phyloP scores from a whole-genome alignment of 192 early-diverging fungal genomes.

The Spizellomyces sp. region DNA sequence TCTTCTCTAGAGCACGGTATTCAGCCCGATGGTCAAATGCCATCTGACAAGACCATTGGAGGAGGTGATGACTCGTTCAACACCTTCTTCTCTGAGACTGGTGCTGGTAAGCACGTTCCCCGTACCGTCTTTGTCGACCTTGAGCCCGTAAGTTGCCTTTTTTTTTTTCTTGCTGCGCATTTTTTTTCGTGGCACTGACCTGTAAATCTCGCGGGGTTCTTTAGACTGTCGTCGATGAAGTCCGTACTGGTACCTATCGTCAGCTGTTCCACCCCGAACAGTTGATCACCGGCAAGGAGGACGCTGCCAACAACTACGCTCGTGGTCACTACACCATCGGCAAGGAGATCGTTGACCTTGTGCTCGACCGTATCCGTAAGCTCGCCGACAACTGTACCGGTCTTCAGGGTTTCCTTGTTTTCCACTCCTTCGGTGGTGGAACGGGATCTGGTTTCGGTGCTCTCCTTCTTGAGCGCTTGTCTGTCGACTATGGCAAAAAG shows the following conservation, averaged over 20 bases:
- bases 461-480: conserved; percentile 95
- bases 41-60: conserved; percentile 76
- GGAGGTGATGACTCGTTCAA: conserved; percentile 89
- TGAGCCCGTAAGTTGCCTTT: conserved; percentile 31
- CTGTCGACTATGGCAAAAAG: conserved; percentile 99
- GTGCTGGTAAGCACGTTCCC: conserved; percentile 98
- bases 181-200: conserved; percentile 1
- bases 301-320: conserved; percentile 99
- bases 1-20: conserved; percentile 89
- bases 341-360: conserved; percentile 96
- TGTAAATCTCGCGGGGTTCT: too few relatives aligned
- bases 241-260: conserved; percentile 97
- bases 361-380: conserved; percentile 96
- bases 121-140: conserved; percentile 95
- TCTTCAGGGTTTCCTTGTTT: conserved; percentile 98
- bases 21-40: conserved; percentile 90
- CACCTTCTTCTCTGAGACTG: conserved; percentile 99
- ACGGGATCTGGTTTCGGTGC: conserved; percentile 99
- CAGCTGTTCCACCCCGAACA: conserved; percentile 92
- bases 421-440: conserved; percentile 99
- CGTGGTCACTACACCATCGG: conserved; percentile 99
- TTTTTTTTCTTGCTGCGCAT: not conserved
- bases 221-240: conserved; percentile 93
- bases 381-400: conserved; percentile 97
- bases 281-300: conserved; percentile 99